Conservation (phyloP, 495 filamentous ascomycete genomes). For the Aspergillus homomorphus region DNA sequence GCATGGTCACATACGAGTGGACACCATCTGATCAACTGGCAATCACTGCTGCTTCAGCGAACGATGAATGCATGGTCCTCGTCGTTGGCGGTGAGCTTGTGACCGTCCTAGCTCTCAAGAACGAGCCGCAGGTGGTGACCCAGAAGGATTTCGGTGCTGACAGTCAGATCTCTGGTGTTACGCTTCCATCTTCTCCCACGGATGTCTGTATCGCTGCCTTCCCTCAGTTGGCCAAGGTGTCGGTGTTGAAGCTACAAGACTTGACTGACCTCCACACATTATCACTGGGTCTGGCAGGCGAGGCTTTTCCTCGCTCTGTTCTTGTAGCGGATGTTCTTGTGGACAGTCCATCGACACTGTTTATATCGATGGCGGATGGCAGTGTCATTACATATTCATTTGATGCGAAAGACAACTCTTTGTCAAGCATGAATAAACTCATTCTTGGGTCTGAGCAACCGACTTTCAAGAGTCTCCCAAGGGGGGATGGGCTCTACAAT, state of each 20-base stretch:
- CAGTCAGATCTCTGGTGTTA: slow-evolving; percentile 81
- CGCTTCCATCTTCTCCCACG: slow-evolving; percentile 51
- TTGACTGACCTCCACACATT: slow-evolving; percentile 63
- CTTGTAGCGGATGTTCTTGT: slow-evolving; percentile 69
- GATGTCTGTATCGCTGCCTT: slow-evolving; percentile 73
- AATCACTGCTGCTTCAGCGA: slow-evolving; percentile 79
- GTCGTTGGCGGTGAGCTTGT: slow-evolving; percentile 68
- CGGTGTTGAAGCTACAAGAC: slow-evolving; percentile 61
- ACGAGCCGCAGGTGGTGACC: slow-evolving; percentile 53
- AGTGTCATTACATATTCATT: slow-evolving; percentile 83
- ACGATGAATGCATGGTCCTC: slow-evolving; percentile 62
- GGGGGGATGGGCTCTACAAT: slow-evolving; percentile 61
- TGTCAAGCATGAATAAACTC: slow-evolving; percentile 74
- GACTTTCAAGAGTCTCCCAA: slow-evolving; percentile 71
- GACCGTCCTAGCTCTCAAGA: slow-evolving; percentile 59
- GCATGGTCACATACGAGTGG: slow-evolving; percentile 68
- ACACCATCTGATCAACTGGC: slow-evolving; percentile 48
- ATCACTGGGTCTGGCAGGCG: slow-evolving; percentile 52
- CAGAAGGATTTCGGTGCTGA: slow-evolving; percentile 58
- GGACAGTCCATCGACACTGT: slow-evolving; percentile 66
- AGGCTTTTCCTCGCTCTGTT: slow-evolving; percentile 78
- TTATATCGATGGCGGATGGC: slow-evolving; percentile 93
- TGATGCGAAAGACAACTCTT: slow-evolving; percentile 50
- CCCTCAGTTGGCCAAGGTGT: slow-evolving; percentile 73
- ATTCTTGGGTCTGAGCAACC: slow-evolving; percentile 84